Evolutionary conservation across 2,329 filamentous ascomycete species (phyloP).

Genomic region (Corynespora cassiicola): DNA sequence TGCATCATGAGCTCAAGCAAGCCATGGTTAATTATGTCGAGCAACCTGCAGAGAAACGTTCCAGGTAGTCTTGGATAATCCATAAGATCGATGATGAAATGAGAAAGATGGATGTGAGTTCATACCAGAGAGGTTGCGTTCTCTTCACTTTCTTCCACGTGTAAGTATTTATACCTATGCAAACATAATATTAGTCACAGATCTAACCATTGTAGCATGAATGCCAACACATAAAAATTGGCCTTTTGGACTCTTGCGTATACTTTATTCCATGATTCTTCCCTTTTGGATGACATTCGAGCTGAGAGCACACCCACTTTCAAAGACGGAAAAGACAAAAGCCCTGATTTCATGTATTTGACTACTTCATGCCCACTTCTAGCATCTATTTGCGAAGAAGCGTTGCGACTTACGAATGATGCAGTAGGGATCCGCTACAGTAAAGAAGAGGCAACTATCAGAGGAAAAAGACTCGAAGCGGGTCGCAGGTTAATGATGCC

Average conservation of each 20-base stretch:
- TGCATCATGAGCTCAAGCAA: constrained; percentile 1
- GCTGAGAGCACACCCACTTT: constrained; percentile 6
- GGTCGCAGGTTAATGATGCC: constrained; percentile 8
- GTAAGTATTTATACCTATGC: constrained; percentile 1
- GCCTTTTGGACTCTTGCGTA: constrained; percentile 5
- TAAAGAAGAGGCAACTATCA: constrained; percentile 2
- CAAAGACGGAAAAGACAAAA: neutral
- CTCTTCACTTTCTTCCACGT: constrained; percentile 6
- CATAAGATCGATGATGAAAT: constrained; percentile 2
- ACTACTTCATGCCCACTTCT: constrained; percentile 6
- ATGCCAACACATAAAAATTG: constrained; percentile 7
- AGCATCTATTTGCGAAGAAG: constrained; percentile 7
- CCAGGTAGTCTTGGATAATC: constrained; percentile 3
- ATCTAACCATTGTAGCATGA: constrained; percentile 2
- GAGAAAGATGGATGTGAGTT: constrained; percentile 1
- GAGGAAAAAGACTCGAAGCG: constrained; percentile 1
- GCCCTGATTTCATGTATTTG: constrained; percentile 1
- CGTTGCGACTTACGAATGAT: constrained; percentile 5
- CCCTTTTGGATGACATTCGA: constrained; percentile 2
- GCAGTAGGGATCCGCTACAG: neutral
- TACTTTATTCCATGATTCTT: constrained; percentile 1
- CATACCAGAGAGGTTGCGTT: constrained; percentile 2
- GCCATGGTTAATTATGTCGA: constrained; percentile 2
- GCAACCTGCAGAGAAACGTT: constrained; percentile 1
- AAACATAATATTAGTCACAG: neutral